A percentile compares a stretch with the other conserved stretches of the same genome.
Conservation (phyloP, 2,329 filamentous ascomycete species). For the Colletotrichum cordylinicola region DNA sequence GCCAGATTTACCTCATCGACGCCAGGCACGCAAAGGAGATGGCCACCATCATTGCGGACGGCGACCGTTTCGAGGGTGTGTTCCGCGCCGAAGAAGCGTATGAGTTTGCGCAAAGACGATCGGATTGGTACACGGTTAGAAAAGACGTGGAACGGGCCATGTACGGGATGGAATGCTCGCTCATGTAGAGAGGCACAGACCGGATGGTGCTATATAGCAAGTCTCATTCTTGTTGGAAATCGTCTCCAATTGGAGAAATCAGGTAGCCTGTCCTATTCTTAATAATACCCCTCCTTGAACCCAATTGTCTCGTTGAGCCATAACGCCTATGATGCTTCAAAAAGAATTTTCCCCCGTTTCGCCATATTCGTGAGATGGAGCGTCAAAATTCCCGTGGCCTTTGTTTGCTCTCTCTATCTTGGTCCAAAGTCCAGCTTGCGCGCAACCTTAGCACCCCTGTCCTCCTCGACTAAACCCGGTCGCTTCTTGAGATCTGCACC, state of each 20-base stretch:
- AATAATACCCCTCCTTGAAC: slow-evolving; percentile 4
- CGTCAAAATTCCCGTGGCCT: neutral
- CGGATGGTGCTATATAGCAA: neutral
- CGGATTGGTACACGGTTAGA: slow-evolving; percentile 94
- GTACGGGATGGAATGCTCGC: slow-evolving; percentile 88
- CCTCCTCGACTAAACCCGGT: slow-evolving; percentile 74
- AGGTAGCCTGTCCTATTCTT: neutral
- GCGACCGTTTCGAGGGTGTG: slow-evolving; percentile 86
- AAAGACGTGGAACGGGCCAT: slow-evolving; percentile 92
- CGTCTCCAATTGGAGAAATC: neutral
- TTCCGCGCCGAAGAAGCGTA: slow-evolving; percentile 97
- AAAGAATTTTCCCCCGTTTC: neutral
- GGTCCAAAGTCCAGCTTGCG: slow-evolving; percentile 81
- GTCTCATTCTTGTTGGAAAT: neutral
- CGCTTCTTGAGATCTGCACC: slow-evolving; percentile 82
- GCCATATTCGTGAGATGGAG: neutral
- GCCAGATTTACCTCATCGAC: slow-evolving; percentile 94
- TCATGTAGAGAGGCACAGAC: slow-evolving; percentile 69
- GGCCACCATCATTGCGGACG: slow-evolving; percentile 92
- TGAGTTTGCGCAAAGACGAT: slow-evolving; percentile 91
- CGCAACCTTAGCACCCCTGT: slow-evolving; percentile 76
- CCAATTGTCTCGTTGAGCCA: neutral
- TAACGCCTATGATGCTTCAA: slow-evolving; percentile 17
- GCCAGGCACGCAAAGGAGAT: slow-evolving; percentile 89
- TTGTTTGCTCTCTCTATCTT: slow-evolving; percentile 28